Base-by-base conservation (phyloP, 2,329 filamentous ascomycete genomes). In the Fusarium dimerum region DNA sequence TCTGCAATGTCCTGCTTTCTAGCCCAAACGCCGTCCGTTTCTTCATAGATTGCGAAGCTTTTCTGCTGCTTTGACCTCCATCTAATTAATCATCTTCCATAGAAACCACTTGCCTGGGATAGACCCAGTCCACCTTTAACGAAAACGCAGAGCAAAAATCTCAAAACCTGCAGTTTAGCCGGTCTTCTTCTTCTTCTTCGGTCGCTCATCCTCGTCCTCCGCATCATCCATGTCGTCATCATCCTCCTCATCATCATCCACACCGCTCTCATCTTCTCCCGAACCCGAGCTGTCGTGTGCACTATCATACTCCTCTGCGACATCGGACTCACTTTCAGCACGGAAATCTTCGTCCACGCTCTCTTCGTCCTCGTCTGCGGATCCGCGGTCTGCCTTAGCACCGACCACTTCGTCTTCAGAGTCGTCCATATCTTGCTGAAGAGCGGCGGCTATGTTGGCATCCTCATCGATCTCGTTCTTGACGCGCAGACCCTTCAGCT, bases 391-490 rank as follows among this genome's bases (percentile, higher is more conserved):
- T 3, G 87, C 83, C 59, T 84, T 82, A 54, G 73, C 82, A 29
- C 79, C 85, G 8, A 87, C 88, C 40, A 89, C 87, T 58, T 92
- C 89, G 55, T 95, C 92, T 61, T 96, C 92, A 26, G 89, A 93
- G 58, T 86, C 88, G 64, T 86, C 88, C 73, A 95, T 88, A 67
- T 86, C 90, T 59, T 94, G 88, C 63, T 95, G 87, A 55, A 97
- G 83, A 18, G 91, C 92, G 11, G 90, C 89, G 32, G 90, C 89
- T 54, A 83, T 62, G 70, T 89, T 86, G 70, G 90, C 89, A 64
- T 99, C 94, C 70, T 97, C 94, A 56, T 95, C 88, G 78, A 99
- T 97, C 76, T 99, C 94, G 72, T 99, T 99, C 86, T 97, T 97
- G 51, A 95, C 92, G 49, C 93, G 90, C 67, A 99, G 83, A 55